A percentile compares a stretch with the other conserved stretches of the same genome.
Evolutionary conservation across 257 asterid species (phyloP).

Genomic region (Cruciata laevipes): DNA sequence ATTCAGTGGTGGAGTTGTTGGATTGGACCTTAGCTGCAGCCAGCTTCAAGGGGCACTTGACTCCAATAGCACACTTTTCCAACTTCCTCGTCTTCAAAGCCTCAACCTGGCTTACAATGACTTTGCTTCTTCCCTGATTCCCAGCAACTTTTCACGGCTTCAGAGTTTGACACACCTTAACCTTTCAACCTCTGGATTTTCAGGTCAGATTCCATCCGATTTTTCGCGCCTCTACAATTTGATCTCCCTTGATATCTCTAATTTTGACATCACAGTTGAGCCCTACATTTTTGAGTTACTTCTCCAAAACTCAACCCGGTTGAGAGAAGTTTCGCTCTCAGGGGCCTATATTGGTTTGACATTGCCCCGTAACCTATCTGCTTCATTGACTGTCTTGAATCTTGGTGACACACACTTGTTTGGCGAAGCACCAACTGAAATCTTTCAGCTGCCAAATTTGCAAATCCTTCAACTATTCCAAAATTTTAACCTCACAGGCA

Average conservation of each 20-base stretch:
- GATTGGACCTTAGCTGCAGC: conserved; percentile 20
- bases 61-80: conserved; percentile 16
- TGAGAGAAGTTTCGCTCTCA: conserved; percentile 14
- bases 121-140: conserved; percentile 15
- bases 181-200: conserved; percentile 12
- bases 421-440: conserved; percentile 15
- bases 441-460: conserved; percentile 24
- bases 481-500: conserved; percentile 17
- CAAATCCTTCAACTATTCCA: conserved; percentile 4
- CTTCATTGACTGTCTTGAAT: conserved; percentile 11
- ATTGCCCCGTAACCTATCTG: conserved; percentile 19
- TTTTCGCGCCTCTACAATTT: conserved; percentile 15
- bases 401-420: conserved; percentile 15
- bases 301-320: conserved; percentile 23
- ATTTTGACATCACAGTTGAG: conserved; percentile 10
- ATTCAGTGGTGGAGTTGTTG: conserved; percentile 15
- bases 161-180: conserved; percentile 13
- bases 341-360: conserved; percentile 11
- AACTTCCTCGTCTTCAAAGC: conserved; percentile 8
- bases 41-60: conserved; percentile 16
- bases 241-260: conserved; percentile 14
- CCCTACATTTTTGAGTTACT: conserved; percentile 22
- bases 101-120: conserved; percentile 22
- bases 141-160: neutral
- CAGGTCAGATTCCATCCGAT: conserved; percentile 19